Evolutionary conservation across 257 asterid species (phyloP), one percentile per base, ranked within the genome.

Genomic region (Salvia rosmarinus): DNA sequence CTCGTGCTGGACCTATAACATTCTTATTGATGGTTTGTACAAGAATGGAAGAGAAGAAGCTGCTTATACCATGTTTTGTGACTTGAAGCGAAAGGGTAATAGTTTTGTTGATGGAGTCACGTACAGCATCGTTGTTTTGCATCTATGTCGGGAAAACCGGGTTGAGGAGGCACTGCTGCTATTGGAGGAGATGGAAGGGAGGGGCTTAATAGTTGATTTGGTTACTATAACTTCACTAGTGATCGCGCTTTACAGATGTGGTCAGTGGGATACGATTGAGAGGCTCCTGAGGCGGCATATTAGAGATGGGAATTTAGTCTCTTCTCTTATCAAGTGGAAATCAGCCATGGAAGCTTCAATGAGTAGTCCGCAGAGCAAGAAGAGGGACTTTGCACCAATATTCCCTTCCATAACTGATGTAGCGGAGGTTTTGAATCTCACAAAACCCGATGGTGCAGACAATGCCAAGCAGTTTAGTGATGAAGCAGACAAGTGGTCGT

Each of bases 101-200:
- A 81, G 71, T 39, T 91, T 88, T 25, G 91, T 91, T 6, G 96
- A 91, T 64, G 96, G 91, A 71, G 65, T 91, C 65, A 86, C 89
- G 2, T 94, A 81, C 49, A 86, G 98, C 88, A 91, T 89, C 61
- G 96, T 88, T 55, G 51, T 82, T 72, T 70, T 85, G 82, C 86
- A 89, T 77, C 85, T 94, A 46, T 89, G 96, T 72, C 77, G 77
- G 77, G 98, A 89, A 64, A 86, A 79, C 68, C 66, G 70, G 75
- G 76, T 88, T 28, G 92, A 88, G 72, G 92, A 86, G 67, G 96
- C 96, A 17, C 66, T 94, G 80, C 80, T 76, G 73, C 68, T 94
- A 85, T 96, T 91, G 70, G 96, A 88, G 81, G 99, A 91, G 82
- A 91, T 89, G 97, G 96, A 87, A 78, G 91, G 86, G 1, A 79